Evolutionary conservation across 305 asterid species (phyloP).

Genomic region (Solanum hybrid): DNA sequence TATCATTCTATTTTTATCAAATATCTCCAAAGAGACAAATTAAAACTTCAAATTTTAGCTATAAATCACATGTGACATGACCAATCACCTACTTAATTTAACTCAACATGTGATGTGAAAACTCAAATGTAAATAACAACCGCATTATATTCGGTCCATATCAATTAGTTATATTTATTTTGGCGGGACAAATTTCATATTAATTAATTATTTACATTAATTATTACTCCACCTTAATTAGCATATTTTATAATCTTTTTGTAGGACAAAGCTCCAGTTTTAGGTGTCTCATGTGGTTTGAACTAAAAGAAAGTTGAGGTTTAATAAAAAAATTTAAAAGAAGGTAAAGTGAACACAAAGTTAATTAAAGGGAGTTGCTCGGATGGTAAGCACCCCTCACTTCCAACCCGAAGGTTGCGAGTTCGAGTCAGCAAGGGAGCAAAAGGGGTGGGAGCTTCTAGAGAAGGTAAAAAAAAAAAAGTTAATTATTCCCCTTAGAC

Average conservation of each 20-base stretch:
- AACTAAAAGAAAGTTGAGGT: neutral
- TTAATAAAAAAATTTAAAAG: neutral
- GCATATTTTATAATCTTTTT: neutral
- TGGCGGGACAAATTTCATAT: neutral
- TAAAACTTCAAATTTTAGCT: neutral
- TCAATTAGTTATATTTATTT: neutral
- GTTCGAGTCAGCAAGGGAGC: no score
- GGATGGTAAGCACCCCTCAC: no score
- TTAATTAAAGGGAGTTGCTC: neutral
- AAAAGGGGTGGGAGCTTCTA: no score
- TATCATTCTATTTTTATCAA: neutral
- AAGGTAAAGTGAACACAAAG: neutral
- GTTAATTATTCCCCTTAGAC: neutral
- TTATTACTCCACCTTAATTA: neutral
- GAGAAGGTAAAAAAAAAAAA: neutral
- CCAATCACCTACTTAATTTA: neutral
- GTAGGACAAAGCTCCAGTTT: neutral
- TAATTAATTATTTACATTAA: neutral
- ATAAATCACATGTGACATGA: neutral
- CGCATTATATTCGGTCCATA: neutral
- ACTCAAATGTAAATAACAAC: neutral
- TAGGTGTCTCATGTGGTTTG: neutral
- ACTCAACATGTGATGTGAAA: neutral
- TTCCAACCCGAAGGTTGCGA: no score
- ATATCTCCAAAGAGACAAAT: neutral